Evolutionary conservation across 2,329 filamentous ascomycete genomes (phyloP).

Genomic region (Cladosporium phlei): DNA sequence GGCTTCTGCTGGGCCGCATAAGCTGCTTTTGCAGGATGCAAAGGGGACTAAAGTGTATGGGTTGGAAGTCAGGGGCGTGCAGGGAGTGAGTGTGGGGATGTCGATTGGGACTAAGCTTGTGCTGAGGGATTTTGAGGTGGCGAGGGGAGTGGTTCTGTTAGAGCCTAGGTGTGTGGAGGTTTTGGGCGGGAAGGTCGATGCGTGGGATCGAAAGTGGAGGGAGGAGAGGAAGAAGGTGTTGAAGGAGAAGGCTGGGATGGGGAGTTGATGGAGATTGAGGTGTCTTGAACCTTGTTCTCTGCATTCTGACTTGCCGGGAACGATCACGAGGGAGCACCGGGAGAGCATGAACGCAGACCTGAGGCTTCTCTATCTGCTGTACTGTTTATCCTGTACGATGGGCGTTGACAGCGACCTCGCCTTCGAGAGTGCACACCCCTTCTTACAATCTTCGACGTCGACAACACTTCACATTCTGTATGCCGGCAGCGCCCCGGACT

Average conservation of each 20-base stretch:
- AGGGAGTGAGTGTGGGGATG: slow-evolving; percentile 61
- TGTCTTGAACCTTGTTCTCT: too few species aligned
- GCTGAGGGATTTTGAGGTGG: slow-evolving; percentile 61
- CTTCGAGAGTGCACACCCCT: too few species aligned
- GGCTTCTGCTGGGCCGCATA: slow-evolving; percentile 59
- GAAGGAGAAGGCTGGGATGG: slow-evolving; percentile 42
- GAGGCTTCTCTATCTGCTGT: too few species aligned
- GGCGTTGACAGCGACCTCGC: too few species aligned
- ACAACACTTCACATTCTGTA: too few species aligned
- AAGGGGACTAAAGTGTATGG: slow-evolving; percentile 64
- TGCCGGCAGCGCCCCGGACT: not conserved
- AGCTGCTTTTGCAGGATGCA: slow-evolving; percentile 76
- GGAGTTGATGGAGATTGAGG: not conserved
- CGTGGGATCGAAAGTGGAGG: slow-evolving; percentile 72
- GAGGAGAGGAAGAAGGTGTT: slow-evolving; percentile 66
- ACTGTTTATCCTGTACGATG: too few species aligned
- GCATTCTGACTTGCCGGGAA: too few species aligned
- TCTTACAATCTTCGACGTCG: too few species aligned
- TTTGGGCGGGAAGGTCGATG: slow-evolving; percentile 83
- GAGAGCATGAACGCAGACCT: too few species aligned
- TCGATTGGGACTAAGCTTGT: slow-evolving; percentile 78
- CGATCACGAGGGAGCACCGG: too few species aligned
- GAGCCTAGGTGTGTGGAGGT: slow-evolving; percentile 64
- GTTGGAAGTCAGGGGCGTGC: slow-evolving; percentile 65
- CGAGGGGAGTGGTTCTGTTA: slow-evolving; percentile 73